A percentile compares a stretch with the other conserved stretches of the same genome.
phyloP scores from a whole-genome alignment of 352 stramenopile genomes.

The Globisporangium heterothallicum region DNA sequence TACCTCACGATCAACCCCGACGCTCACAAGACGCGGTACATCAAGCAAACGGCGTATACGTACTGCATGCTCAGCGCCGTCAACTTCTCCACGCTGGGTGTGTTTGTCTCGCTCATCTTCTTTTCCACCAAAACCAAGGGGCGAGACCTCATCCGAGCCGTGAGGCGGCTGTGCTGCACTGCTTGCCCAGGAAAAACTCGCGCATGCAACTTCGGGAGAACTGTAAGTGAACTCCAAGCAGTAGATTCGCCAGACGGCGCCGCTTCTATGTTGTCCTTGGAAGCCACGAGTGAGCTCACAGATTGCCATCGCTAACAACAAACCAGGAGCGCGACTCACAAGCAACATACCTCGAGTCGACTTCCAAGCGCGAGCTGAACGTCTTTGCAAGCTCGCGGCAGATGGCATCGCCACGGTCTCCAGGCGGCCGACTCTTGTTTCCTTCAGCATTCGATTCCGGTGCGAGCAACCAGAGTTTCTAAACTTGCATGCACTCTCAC shows the following conservation, averaged over 20 bases:
- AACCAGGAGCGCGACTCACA: not conserved
- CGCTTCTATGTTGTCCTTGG: too few species aligned
- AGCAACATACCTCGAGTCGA: conserved; percentile 6
- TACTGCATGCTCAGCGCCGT: conserved; percentile 28
- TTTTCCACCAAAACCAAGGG: conserved; percentile 19
- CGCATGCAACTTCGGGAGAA: not conserved
- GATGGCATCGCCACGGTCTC: conserved; percentile 13
- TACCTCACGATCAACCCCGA: conserved; percentile 17
- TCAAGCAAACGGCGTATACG: conserved; percentile 24
- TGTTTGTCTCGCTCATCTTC: conserved; percentile 28
- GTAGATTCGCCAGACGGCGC: too few species aligned
- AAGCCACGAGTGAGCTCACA: not conserved
- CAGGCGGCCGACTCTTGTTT: conserved; percentile 13
- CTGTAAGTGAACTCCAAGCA: conserved; percentile 3
- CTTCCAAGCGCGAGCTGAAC: conserved; percentile 8
- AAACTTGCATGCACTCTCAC: not conserved
- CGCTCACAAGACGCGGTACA: conserved; percentile 18
- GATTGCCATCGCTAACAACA: not conserved
- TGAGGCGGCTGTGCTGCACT: conserved; percentile 4
- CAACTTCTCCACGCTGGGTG: conserved; percentile 27
- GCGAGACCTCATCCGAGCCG: conserved; percentile 2
- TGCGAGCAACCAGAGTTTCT: not conserved
- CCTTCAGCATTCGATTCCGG: conserved; percentile 27
- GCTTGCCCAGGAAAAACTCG: not conserved
- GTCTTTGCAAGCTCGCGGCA: conserved; percentile 7